A percentile compares a stretch with the other conserved stretches of the same genome.
phyloP scores from a whole-genome alignment of 495 filamentous ascomycete genomes.

The Viridothelium virens region DNA sequence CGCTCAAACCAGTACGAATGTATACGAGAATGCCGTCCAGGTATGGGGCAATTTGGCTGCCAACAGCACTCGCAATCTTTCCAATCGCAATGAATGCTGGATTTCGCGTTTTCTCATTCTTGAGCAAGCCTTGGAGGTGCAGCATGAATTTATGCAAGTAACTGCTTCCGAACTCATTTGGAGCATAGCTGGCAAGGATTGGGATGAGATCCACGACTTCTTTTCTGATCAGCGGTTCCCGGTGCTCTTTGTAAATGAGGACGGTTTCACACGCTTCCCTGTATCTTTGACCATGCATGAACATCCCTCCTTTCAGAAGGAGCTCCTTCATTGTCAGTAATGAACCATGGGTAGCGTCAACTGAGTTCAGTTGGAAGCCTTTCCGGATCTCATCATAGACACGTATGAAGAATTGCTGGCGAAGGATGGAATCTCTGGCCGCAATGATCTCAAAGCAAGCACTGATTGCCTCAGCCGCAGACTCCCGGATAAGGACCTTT shows the following conservation, averaged over 20 bases:
- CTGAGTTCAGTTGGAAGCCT: slow-evolving; percentile 68
- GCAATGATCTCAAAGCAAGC: slow-evolving; percentile 91
- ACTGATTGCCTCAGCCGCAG: slow-evolving; percentile 80
- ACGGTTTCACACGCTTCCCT: slow-evolving; percentile 82
- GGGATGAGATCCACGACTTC: slow-evolving; percentile 87
- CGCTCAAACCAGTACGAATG: slow-evolving; percentile 78
- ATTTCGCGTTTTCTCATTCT: slow-evolving; percentile 87
- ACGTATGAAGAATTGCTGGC: slow-evolving; percentile 75
- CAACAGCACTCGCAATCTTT: slow-evolving; percentile 90
- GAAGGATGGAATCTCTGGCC: slow-evolving; percentile 74
- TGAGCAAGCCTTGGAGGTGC: slow-evolving; percentile 88
- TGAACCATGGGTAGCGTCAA: slow-evolving; percentile 85
- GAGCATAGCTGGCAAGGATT: slow-evolving; percentile 84
- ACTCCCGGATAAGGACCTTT: slow-evolving; percentile 83
- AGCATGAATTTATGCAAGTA: slow-evolving; percentile 97
- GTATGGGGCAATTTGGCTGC: slow-evolving; percentile 87
- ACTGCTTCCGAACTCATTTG: slow-evolving; percentile 68
- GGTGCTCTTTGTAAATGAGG: slow-evolving; percentile 80
- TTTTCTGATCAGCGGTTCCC: slow-evolving; percentile 75
- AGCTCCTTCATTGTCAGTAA: slow-evolving; percentile 86
- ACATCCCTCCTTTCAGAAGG: slow-evolving; percentile 91
- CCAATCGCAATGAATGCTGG: slow-evolving; percentile 91
- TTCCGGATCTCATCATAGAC: slow-evolving; percentile 75
- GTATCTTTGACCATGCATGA: slow-evolving; percentile 76
- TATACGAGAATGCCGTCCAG: slow-evolving; percentile 87